Evolutionary conservation across 1,284 basidiomycete species (phyloP).

Genomic region (Inonotus obliquus): DNA sequence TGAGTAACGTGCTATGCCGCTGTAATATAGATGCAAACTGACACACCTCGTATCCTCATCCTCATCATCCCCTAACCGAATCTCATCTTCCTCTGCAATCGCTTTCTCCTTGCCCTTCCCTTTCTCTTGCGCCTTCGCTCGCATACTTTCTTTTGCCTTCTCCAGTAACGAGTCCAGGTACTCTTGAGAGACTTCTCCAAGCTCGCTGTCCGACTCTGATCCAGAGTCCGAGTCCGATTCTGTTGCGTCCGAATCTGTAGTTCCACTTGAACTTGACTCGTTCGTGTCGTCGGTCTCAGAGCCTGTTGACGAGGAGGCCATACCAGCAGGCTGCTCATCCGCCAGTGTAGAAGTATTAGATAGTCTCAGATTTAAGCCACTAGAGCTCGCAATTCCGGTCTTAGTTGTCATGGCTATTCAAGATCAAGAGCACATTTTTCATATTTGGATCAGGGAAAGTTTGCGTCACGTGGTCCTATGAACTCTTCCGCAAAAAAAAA

Average conservation of each 20-base stretch:
- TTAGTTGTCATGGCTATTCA: background rate
- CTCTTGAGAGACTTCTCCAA: constrained; percentile 47
- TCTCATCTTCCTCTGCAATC: constrained; percentile 29
- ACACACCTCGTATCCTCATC: constrained; percentile 29
- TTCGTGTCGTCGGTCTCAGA: constrained; percentile 25
- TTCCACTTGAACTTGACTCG: background rate
- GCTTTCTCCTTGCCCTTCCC: constrained; percentile 25
- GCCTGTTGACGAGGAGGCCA: background rate
- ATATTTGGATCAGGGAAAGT: background rate
- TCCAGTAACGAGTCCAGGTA: constrained; percentile 62
- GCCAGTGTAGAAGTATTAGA: background rate
- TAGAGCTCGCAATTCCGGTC: background rate
- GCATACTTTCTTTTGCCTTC: constrained; percentile 51
- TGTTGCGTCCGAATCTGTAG: background rate
- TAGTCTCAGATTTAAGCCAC: background rate
- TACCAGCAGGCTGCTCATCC: background rate
- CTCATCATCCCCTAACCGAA: constrained; percentile 29
- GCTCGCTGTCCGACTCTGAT: constrained; percentile 34
- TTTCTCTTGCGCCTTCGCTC: constrained; percentile 26
- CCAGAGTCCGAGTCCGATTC: constrained; percentile 26
- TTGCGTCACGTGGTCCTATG: background rate
- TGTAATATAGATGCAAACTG: background rate
- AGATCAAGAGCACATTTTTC: background rate
- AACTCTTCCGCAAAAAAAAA: background rate
- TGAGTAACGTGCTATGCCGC: constrained; percentile 10